A percentile compares a stretch with the other conserved stretches of the same genome.
phyloP scores from a whole-genome alignment of 2,329 filamentous ascomycete species.

The Aureobasidium leucospermi region DNA sequence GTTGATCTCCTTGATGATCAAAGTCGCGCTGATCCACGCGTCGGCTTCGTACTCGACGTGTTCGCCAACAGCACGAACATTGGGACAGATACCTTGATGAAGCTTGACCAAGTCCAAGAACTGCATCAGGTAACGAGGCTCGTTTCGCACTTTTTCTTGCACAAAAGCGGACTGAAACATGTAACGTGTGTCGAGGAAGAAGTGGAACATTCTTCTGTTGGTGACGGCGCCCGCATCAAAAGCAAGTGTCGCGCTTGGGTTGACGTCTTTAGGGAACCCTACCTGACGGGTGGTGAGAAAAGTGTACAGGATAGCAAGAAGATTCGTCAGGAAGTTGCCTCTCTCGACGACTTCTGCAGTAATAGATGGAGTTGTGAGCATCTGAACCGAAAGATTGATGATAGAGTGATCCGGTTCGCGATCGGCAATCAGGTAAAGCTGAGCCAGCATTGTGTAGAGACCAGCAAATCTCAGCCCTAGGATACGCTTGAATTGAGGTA shows the following conservation, averaged over 20 bases:
- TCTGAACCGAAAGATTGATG: slow-evolving; percentile 93
- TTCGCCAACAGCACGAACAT: slow-evolving; percentile 82
- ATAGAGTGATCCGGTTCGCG: slow-evolving; percentile 96
- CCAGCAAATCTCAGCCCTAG: slow-evolving; percentile 90
- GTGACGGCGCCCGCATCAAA: slow-evolving; percentile 94
- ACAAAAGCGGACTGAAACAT: slow-evolving; percentile 84
- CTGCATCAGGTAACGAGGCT: slow-evolving; percentile 83
- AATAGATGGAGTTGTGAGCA: slow-evolving; percentile 93
- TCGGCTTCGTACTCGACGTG: slow-evolving; percentile 98
- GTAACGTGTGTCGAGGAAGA: slow-evolving; percentile 90
- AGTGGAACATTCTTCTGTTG: slow-evolving; percentile 93
- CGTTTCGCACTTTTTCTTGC: slow-evolving; percentile 72
- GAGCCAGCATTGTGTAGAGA: slow-evolving; percentile 85
- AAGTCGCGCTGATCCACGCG: slow-evolving; percentile 91
- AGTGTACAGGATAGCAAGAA: slow-evolving; percentile 94
- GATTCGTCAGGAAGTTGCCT: slow-evolving; percentile 89
- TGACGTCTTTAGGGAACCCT: slow-evolving; percentile 83
- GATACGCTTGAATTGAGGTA: slow-evolving; percentile 92
- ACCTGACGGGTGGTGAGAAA: slow-evolving; percentile 95
- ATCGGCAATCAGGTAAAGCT: slow-evolving; percentile 92
- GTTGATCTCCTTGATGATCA: slow-evolving; percentile 93
- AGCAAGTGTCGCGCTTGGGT: slow-evolving; percentile 75
- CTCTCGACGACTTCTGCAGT: slow-evolving; percentile 91
- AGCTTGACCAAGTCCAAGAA: slow-evolving; percentile 94
- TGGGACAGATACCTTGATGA: slow-evolving; percentile 94